Evolutionary conservation across 495 filamentous ascomycete species (phyloP).

Genomic region (Neurospora sp.): DNA sequence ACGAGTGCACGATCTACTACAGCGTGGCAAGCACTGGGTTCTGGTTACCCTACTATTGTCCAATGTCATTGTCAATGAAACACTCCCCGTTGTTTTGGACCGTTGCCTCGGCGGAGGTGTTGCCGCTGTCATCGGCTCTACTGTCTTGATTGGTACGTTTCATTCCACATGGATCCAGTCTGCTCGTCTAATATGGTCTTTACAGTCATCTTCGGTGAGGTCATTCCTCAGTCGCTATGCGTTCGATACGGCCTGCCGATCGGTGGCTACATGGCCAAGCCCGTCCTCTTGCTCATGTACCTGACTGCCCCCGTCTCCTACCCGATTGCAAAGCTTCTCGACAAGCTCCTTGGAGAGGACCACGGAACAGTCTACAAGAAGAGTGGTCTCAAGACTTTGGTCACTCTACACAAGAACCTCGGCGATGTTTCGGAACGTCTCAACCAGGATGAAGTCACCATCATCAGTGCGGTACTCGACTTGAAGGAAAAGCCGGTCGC

Average conservation of each 20-base stretch:
- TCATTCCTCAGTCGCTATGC: slow-evolving; percentile 91
- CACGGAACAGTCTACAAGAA: slow-evolving; percentile 96
- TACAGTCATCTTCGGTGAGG: slow-evolving; percentile 91
- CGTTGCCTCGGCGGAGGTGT: slow-evolving; percentile 88
- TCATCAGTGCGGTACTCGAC: slow-evolving; percentile 93
- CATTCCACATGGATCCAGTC: background rate
- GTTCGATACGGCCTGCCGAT: slow-evolving; percentile 96
- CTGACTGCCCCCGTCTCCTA: slow-evolving; percentile 76
- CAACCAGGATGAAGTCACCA: slow-evolving; percentile 96
- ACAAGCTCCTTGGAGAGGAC: slow-evolving; percentile 79
- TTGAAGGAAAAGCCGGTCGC: slow-evolving; percentile 93
- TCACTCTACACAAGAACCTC: slow-evolving; percentile 84
- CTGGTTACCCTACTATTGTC: slow-evolving; percentile 86
- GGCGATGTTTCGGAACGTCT: slow-evolving; percentile 80
- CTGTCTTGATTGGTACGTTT: slow-evolving; percentile 75
- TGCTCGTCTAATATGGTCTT: background rate
- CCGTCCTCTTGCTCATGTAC: slow-evolving; percentile 86
- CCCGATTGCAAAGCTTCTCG: slow-evolving; percentile 83
- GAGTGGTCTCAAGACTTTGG: slow-evolving; percentile 67
- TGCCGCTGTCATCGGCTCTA: slow-evolving; percentile 87
- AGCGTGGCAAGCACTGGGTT: slow-evolving; percentile 97
- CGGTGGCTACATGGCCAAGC: slow-evolving; percentile 85
- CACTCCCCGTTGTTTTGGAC: slow-evolving; percentile 89
- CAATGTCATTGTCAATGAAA: slow-evolving; percentile 98
- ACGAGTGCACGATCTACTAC: slow-evolving; percentile 68